These are phyloP conservation scores for Geosiphon pyriformis DNA, from an alignment of 192 early-diverging fungal genomes.

Conservation along the genomic window DNA sequence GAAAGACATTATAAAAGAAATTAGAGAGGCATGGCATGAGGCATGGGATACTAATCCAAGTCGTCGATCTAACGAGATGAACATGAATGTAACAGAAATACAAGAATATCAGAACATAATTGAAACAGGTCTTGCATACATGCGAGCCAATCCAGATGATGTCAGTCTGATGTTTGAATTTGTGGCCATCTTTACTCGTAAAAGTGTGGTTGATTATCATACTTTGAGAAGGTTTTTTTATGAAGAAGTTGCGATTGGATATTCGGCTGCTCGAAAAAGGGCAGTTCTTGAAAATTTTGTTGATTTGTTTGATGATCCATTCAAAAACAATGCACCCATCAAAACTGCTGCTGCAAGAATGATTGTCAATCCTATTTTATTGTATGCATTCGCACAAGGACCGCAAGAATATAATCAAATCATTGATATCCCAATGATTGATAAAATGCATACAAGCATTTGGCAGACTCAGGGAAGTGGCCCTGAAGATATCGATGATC, in stretches of 20 bases:
- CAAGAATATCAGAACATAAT: neutral
- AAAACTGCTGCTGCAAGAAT: conserved; percentile 73
- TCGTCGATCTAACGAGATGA: neutral
- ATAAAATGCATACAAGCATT: conserved; percentile 52
- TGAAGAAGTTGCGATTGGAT: conserved; percentile 59
- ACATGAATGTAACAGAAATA: neutral
- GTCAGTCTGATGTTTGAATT: conserved; percentile 70
- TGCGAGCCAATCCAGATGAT: conserved; percentile 57
- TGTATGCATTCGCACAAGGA: conserved; percentile 57
- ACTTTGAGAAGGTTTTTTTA: conserved; percentile 65
- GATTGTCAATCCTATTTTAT: conserved; percentile 83
- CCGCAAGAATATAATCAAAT: conserved; percentile 43
- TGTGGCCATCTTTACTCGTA: conserved; percentile 60
- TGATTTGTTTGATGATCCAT: conserved; percentile 55
- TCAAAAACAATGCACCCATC: conserved; percentile 44
- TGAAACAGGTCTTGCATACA: conserved; percentile 30
- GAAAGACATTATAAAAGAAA: conserved; percentile 11
- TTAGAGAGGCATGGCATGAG: neutral
- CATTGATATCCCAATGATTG: conserved; percentile 56
- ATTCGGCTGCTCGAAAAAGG: conserved; percentile 51
- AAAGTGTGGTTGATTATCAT: conserved; percentile 60
- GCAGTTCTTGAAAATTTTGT: conserved; percentile 74
- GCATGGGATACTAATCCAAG: conserved; percentile 13
- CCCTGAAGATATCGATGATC: conserved; percentile 57
- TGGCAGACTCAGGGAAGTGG: conserved; percentile 49